phyloP scores from a whole-genome alignment of 495 filamentous ascomycete species.

The Tuber magnatum region DNA sequence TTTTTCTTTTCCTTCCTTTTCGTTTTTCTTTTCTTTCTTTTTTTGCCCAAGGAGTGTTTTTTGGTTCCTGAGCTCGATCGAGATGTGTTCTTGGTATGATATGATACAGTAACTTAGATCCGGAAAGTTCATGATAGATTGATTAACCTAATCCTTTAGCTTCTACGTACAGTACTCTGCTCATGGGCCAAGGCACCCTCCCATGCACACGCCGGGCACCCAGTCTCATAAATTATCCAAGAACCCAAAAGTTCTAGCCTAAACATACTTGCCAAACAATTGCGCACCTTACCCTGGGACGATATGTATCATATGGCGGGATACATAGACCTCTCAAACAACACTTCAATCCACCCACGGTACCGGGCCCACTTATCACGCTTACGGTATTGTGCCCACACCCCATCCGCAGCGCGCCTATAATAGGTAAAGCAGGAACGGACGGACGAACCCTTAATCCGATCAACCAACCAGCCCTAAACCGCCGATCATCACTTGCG shows the following conservation, averaged over 20 bases:
- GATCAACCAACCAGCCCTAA: background rate
- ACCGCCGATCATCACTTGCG: background rate
- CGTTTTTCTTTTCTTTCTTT: background rate
- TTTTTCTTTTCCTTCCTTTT: slow-evolving; percentile 2
- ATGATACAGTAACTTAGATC: background rate
- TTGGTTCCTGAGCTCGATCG: background rate
- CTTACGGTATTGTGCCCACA: background rate
- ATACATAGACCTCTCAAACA: background rate
- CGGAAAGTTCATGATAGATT: background rate
- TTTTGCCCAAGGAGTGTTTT: background rate
- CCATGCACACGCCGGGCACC: background rate
- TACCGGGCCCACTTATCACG: background rate
- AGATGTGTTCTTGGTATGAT: background rate
- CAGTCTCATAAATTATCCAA: background rate
- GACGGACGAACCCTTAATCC: background rate
- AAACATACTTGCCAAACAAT: background rate
- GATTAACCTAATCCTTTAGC: background rate
- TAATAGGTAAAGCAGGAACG: background rate
- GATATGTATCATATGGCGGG: background rate
- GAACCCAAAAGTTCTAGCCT: background rate
- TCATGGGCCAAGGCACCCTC: background rate
- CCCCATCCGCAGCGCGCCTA: background rate
- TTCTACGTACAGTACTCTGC: no score
- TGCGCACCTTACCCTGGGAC: background rate
- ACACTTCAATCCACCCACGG: background rate